Evolutionary conservation across 2,329 filamentous ascomycete genomes (phyloP).

Genomic region (Penicillium frequentans): DNA sequence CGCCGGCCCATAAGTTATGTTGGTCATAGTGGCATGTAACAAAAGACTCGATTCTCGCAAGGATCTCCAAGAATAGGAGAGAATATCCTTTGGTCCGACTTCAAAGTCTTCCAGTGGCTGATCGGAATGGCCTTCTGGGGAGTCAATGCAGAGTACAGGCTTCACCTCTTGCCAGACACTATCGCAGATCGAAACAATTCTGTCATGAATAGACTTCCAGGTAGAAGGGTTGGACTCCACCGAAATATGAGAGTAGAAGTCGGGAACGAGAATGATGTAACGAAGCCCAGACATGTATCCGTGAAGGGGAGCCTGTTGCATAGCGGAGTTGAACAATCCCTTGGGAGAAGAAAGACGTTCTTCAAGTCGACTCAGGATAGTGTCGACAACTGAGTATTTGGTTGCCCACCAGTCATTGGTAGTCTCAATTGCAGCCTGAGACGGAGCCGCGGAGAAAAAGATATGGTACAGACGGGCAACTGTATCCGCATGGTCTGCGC

Average conservation of each 20-base stretch:
- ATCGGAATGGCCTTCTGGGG: slow-evolving; percentile 77
- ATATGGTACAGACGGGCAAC: slow-evolving; percentile 75
- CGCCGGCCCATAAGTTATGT: slow-evolving; percentile 50
- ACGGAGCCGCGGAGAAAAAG: slow-evolving; percentile 59
- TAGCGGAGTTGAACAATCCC: slow-evolving; percentile 64
- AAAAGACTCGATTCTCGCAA: slow-evolving; percentile 90
- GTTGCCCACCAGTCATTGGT: slow-evolving; percentile 31
- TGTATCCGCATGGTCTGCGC: slow-evolving; percentile 91
- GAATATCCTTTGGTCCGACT: slow-evolving; percentile 75
- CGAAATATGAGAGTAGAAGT: slow-evolving; percentile 37
- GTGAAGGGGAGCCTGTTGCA: slow-evolving; percentile 67
- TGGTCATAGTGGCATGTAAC: slow-evolving; percentile 62
- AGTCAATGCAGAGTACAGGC: slow-evolving; percentile 84
- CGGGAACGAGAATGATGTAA: slow-evolving; percentile 53
- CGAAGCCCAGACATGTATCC: slow-evolving; percentile 67
- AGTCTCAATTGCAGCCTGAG: slow-evolving; percentile 24
- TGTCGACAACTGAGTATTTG: slow-evolving; percentile 54
- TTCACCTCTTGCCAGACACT: slow-evolving; percentile 76
- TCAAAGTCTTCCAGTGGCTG: slow-evolving; percentile 67
- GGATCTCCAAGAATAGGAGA: slow-evolving; percentile 93
- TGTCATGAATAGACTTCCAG: slow-evolving; percentile 39
- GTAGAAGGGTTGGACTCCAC: slow-evolving; percentile 17
- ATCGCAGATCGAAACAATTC: slow-evolving; percentile 61
- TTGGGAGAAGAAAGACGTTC: slow-evolving; percentile 64
- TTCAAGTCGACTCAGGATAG: slow-evolving; percentile 63